Conservation (phyloP, 2,329 filamentous ascomycete genomes). For the Aspergillus aculeatinus region DNA sequence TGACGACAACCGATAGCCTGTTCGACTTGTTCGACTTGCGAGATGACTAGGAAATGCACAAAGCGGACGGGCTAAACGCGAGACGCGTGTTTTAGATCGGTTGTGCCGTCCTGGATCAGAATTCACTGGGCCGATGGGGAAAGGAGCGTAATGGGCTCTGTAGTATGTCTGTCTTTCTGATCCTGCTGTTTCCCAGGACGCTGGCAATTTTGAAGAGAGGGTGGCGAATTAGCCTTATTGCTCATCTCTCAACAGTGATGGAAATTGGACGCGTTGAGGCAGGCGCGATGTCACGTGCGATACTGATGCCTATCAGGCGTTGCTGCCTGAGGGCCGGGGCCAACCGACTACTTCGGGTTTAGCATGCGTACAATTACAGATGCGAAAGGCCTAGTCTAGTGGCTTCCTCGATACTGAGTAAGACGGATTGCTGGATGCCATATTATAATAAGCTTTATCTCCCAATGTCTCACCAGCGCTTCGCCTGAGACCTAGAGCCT, state of each 20-base stretch:
- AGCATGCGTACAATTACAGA: too few relatives aligned
- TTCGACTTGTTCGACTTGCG: not conserved
- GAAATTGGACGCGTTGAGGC: slow-evolving; percentile 32
- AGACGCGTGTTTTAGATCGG: not conserved
- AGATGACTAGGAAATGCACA: not conserved
- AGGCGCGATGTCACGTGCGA: slow-evolving; percentile 40
- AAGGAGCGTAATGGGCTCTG: not conserved
- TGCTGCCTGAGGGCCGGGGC: slow-evolving; percentile 10
- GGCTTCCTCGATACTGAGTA: not conserved
- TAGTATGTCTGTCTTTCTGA: not conserved
- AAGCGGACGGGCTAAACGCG: not conserved
- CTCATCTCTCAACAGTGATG: slow-evolving; percentile 13
- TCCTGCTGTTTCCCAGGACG: not conserved
- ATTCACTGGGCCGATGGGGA: not conserved
- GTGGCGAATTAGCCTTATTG: slow-evolving; percentile 21
- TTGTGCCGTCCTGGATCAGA: not conserved
- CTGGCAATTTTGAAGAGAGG: slow-evolving; percentile 15
- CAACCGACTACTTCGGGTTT: not conserved
- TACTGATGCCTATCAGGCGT: slow-evolving; percentile 1
- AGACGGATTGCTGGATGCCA: not conserved
- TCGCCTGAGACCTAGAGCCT: not conserved
- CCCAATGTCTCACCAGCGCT: not conserved
- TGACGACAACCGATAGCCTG: not conserved
- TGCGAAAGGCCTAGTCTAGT: too few relatives aligned
- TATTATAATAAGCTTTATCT: not conserved